These are phyloP conservation scores for Candolleomyces efflorescens DNA, from an alignment of 768 basidiomycete species.

Conservation along the genomic window DNA sequence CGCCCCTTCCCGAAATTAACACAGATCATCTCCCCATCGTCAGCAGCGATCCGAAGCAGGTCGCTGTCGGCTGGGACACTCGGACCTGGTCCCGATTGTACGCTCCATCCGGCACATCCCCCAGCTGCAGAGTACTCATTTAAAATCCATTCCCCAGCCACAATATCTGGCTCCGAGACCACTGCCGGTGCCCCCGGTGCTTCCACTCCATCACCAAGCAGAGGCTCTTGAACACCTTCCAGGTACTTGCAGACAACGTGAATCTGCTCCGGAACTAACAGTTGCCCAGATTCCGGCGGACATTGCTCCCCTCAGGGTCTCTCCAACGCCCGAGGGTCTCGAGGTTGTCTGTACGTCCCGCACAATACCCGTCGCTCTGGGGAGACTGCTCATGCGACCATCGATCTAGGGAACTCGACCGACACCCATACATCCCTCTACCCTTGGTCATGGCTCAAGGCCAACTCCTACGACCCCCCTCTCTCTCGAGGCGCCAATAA, in stretches of 20 bases:
- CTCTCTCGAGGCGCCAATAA: slow-evolving; percentile 12
- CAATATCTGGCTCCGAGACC: slow-evolving; percentile 88
- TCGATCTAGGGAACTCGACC: slow-evolving; percentile 47
- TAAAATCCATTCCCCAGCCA: slow-evolving; percentile 49
- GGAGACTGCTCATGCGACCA: neutral
- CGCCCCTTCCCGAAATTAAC: slow-evolving; percentile 19
- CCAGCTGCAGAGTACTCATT: neutral
- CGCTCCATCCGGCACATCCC: slow-evolving; percentile 21
- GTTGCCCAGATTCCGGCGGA: slow-evolving; percentile 65
- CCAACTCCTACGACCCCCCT: slow-evolving; percentile 78
- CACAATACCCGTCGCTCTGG: neutral
- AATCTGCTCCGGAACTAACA: neutral
- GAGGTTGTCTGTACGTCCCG: slow-evolving; percentile 64
- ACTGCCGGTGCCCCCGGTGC: slow-evolving; percentile 84
- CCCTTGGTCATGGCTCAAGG: slow-evolving; percentile 81
- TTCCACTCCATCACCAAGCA: slow-evolving; percentile 90
- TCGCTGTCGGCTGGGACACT: slow-evolving; percentile 72
- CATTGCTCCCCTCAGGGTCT: slow-evolving; percentile 58
- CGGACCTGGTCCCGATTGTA: slow-evolving; percentile 76
- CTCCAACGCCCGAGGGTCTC: slow-evolving; percentile 58
- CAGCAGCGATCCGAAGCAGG: slow-evolving; percentile 53
- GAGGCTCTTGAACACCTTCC: slow-evolving; percentile 81
- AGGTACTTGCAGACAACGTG: slow-evolving; percentile 38
- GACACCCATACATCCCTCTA: slow-evolving; percentile 75
- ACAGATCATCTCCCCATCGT: slow-evolving; percentile 47